phyloP scores from a whole-genome alignment of 2,329 filamentous ascomycete genomes.

The Zasmidium cellare region DNA sequence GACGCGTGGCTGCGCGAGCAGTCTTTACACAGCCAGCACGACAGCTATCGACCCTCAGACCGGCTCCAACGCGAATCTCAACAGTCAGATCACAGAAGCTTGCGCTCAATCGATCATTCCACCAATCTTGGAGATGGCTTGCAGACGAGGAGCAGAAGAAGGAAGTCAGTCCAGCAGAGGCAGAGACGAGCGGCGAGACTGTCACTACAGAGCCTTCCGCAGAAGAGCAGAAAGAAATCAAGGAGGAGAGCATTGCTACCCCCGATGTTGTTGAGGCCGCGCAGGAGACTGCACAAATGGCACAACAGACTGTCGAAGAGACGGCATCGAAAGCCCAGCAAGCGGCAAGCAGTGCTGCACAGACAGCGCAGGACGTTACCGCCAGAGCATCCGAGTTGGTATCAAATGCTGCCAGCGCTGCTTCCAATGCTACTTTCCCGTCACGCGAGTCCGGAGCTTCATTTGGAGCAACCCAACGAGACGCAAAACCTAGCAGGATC shows the following conservation, averaged over 20 bases:
- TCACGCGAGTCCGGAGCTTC: background rate
- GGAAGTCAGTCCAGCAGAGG: conserved; percentile 23
- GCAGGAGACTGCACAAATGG: conserved; percentile 18
- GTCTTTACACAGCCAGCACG: conserved; percentile 48
- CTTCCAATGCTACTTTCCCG: background rate
- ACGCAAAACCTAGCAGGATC: conserved; percentile 38
- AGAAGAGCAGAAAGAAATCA: conserved; percentile 31
- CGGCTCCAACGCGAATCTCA: conserved; percentile 17
- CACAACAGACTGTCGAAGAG: conserved; percentile 23
- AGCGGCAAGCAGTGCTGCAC: conserved; percentile 17
- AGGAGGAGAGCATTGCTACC: conserved; percentile 25
- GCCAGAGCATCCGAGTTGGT: background rate
- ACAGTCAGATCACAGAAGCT: conserved; percentile 41
- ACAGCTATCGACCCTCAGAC: conserved; percentile 37
- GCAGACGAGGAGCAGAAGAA: conserved; percentile 41
- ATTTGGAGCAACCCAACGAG: background rate
- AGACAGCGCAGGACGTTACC: conserved; percentile 12
- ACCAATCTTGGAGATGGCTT: conserved; percentile 39
- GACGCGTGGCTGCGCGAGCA: conserved; percentile 58
- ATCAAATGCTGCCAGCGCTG: conserved; percentile 7
- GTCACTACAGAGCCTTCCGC: conserved; percentile 33
- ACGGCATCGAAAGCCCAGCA: conserved; percentile 11
- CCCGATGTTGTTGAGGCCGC: conserved; percentile 27
- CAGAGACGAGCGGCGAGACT: conserved; percentile 37
- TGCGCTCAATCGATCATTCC: conserved; percentile 37